Evolutionary conservation across 73 alveolate species (phyloP).

Genomic region (Blepharisma stoltei): DNA sequence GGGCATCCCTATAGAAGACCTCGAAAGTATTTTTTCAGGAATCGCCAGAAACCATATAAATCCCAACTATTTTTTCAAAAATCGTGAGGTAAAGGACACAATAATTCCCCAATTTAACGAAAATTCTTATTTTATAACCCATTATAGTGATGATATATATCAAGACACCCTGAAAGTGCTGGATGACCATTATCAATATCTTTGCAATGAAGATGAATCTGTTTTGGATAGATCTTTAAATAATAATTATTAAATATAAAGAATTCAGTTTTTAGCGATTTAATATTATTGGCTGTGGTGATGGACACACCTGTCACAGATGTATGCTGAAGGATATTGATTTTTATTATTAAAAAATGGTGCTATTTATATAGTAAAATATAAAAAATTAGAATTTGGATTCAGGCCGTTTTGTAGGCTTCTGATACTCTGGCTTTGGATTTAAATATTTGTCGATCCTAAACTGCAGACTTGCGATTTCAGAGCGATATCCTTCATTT

Average conservation of each 20-base stretch:
- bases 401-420: too few species aligned
- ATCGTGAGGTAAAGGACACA: not conserved
- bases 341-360: too few species aligned
- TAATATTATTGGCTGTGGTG: too few species aligned
- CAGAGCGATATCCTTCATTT: not conserved
- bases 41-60: not conserved
- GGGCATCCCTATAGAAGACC: not conserved
- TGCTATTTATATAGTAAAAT: too few species aligned
- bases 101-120: not conserved
- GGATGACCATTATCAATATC: not conserved
- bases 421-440: not conserved
- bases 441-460: not conserved
- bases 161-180: not conserved
- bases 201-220: slow-evolving; percentile 20
- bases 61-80: not conserved
- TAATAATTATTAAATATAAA: too few species aligned
- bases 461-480: not conserved
- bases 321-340: too few species aligned
- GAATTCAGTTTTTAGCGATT: too few species aligned
- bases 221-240: too few species aligned
- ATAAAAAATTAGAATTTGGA: too few species aligned
- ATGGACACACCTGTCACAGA: too few species aligned
- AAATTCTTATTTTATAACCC: not conserved
- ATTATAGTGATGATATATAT: not conserved
- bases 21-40: not conserved